Evolutionary conservation across 768 basidiomycete species (phyloP), one percentile per base, ranked within the genome.

Genomic region (Agaricus subrufescens): DNA sequence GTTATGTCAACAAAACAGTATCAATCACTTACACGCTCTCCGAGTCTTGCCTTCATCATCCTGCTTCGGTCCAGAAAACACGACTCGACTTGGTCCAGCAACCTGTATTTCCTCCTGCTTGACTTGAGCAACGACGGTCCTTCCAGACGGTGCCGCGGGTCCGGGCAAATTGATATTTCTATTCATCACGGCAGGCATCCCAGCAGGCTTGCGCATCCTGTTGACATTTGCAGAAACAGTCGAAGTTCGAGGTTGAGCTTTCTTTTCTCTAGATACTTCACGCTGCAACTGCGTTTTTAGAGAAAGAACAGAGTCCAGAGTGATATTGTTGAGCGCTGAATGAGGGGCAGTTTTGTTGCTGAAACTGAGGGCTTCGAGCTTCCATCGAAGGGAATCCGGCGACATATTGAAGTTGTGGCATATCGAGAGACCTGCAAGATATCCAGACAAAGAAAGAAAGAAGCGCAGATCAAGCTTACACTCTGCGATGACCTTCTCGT

Each of bases 331-430:
- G 72, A 70, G 1, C 75, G 74, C 23, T 63, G 65, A 3, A 72
- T 71, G 2, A 69, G 59, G 29, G 71, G 69, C 3, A 71, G 52
- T 4, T 58, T 34, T 34, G 11, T 6, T 34, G 34, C 34, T 70
- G 59, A 75, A 73, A 63, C 75, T 73, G 65, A 71, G 53, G 3
- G 86, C 86, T 64, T 91, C 86, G 76, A 85, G 84, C 66, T 89
- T 91, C 69, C 74, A 91, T 40, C 75, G 75, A 19, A 91, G 74
- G 47, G 72, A 66, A 25, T 82, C 75, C 23, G 84, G 75, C 30
- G 71, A 60, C 39, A 86, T 37, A 56, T 80, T 78, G 70, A 83
- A 87, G 61, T 79, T 80, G 65, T 78, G 73, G 66, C 89, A 91
- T 58, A 91, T 74, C 26, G 75, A 74, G 31, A 78, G 75, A 60